phyloP scores from a whole-genome alignment of 1,284 basidiomycete genomes.

The Ceratobasidium sp. region DNA sequence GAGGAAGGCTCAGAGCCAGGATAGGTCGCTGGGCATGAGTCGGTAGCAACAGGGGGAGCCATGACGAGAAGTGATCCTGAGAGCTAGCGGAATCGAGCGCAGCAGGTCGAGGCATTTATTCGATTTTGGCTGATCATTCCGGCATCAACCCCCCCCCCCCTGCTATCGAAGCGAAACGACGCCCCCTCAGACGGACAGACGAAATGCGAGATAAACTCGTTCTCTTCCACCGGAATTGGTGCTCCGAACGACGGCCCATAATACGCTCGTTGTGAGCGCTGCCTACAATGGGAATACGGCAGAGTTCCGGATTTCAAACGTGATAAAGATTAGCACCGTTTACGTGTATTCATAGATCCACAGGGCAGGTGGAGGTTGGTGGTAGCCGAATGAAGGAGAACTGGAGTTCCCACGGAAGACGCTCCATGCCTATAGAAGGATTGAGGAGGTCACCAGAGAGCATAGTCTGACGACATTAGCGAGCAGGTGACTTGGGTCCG shows the following conservation, averaged over 20 bases:
- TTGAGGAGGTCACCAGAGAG: neutral
- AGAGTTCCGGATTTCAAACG: slow-evolving; percentile 15
- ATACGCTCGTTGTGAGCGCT: neutral
- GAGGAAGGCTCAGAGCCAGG: slow-evolving; percentile 11
- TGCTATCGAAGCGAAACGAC: neutral
- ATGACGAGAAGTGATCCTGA: neutral
- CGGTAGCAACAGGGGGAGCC: slow-evolving; percentile 30
- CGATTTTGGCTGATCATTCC: neutral
- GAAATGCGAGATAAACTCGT: neutral
- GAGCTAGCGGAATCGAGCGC: neutral
- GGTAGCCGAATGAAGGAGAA: slow-evolving; percentile 7
- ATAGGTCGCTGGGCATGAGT: neutral
- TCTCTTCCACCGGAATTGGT: neutral
- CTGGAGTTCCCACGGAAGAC: neutral
- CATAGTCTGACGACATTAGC: neutral
- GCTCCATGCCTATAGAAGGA: neutral
- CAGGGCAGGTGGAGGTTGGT: slow-evolving; percentile 12
- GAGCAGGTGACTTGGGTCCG: slow-evolving; percentile 1
- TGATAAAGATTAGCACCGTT: slow-evolving; percentile 7
- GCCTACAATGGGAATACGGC: neutral
- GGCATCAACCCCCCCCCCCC: neutral
- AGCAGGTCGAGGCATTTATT: slow-evolving; percentile 42
- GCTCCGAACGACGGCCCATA: neutral
- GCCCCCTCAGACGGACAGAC: neutral
- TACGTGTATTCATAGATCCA: slow-evolving; percentile 6